Conservation (phyloP, 306 rosid species). For the Quercus parvula region DNA sequence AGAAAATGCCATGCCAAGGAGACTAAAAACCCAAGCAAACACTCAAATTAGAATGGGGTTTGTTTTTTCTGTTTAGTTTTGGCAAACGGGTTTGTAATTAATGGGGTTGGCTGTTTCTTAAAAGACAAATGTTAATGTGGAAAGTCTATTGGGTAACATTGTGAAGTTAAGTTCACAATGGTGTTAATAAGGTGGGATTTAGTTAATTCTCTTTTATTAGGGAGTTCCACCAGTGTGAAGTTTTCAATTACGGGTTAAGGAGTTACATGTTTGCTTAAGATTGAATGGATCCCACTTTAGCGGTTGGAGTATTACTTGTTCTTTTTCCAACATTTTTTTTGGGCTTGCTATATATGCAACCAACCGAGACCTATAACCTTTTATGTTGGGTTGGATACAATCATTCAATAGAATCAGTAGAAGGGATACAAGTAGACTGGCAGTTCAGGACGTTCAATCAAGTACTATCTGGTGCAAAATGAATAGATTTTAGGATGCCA, state of each 20-base stretch:
- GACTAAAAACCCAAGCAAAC: neutral
- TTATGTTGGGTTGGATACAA: too few species aligned
- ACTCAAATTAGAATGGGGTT: neutral
- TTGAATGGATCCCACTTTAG: neutral
- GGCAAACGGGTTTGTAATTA: neutral
- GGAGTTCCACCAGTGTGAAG: neutral
- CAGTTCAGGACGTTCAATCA: too few species aligned
- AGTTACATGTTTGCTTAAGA: neutral
- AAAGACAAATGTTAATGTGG: neutral
- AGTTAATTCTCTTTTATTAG: neutral
- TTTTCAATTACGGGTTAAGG: neutral
- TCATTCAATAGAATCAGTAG: too few species aligned
- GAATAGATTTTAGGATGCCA: too few species aligned
- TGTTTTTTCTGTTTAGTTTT: neutral
- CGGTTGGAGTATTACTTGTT: neutral
- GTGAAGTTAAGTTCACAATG: neutral
- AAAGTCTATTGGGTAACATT: neutral
- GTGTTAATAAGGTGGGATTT: neutral
- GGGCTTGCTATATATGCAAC: neutral
- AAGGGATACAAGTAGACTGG: too few species aligned
- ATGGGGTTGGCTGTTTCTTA: neutral
- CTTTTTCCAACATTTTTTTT: neutral
- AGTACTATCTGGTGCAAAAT: too few species aligned
- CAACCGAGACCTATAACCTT: too few species aligned
- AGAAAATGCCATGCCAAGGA: neutral